Conservation (phyloP, 345 rosid species). For the Punica granatum region DNA sequence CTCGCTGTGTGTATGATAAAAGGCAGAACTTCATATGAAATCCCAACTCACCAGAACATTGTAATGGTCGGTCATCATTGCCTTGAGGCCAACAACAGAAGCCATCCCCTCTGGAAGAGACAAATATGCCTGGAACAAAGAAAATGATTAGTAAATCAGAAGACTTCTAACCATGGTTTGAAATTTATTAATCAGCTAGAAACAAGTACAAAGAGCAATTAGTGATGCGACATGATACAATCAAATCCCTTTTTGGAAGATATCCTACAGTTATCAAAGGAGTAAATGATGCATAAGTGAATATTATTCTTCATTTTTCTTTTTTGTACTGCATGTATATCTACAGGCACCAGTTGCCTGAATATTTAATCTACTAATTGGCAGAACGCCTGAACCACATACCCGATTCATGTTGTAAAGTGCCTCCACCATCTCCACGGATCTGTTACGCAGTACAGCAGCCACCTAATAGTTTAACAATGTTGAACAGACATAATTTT, state of each 20-base stretch:
- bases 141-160: slow-evolving; percentile 5
- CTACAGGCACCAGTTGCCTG: neutral
- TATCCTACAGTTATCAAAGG: neutral
- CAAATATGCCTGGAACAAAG: slow-evolving; percentile 70
- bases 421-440: slow-evolving; percentile 87
- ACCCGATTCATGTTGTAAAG: slow-evolving; percentile 85
- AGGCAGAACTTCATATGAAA: neutral
- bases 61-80: slow-evolving; percentile 98
- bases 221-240: neutral
- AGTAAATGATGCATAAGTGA: neutral
- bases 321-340: neutral
- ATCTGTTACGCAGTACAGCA: slow-evolving; percentile 51
- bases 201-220: neutral
- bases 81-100: slow-evolving; percentile 89
- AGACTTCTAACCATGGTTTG: neutral
- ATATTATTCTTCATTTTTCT: neutral
- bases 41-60: slow-evolving; percentile 60
- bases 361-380: neutral
- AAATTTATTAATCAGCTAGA: neutral
- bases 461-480: slow-evolving; percentile 42
- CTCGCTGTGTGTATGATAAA: neutral
- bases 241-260: neutral
- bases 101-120: slow-evolving; percentile 95
- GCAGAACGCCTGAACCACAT: slow-evolving; percentile 3
- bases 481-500: neutral